phyloP scores from a whole-genome alignment of 352 stramenopile genomes.

The Phytophthora cryptogea region DNA sequence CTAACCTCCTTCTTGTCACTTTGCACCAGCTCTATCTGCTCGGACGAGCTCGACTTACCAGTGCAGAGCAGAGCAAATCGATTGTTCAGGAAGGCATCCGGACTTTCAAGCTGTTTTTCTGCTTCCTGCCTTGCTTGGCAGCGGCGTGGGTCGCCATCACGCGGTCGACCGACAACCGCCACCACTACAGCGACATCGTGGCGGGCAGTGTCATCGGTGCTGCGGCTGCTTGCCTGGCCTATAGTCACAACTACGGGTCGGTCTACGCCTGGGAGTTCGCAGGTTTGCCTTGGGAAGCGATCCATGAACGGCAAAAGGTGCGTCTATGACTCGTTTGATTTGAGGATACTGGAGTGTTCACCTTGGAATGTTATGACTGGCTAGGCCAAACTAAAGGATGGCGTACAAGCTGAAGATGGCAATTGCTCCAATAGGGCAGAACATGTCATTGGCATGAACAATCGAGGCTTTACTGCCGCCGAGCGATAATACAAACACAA shows the following conservation, averaged over 20 bases:
- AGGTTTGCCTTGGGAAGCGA: slow-evolving; percentile 48
- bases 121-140: slow-evolving; percentile 61
- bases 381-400: slow-evolving; percentile 24
- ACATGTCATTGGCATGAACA: slow-evolving; percentile 7
- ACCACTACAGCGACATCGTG: slow-evolving; percentile 79
- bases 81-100: slow-evolving; percentile 47
- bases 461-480: background rate
- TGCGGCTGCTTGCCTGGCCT: slow-evolving; percentile 40
- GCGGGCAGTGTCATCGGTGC: slow-evolving; percentile 56
- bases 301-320: slow-evolving; percentile 47
- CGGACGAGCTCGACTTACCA: slow-evolving; percentile 59
- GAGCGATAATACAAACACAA: slow-evolving; percentile 4
- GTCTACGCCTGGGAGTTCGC: slow-evolving; percentile 54
- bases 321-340: background rate
- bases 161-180: slow-evolving; percentile 76
- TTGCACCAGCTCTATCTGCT: slow-evolving; percentile 67
- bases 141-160: slow-evolving; percentile 73
- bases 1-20: slow-evolving; percentile 4
- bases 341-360: background rate
- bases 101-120: slow-evolving; percentile 70
- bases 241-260: slow-evolving; percentile 68
- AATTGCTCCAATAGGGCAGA: background rate
- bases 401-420: background rate
- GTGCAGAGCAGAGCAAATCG: slow-evolving; percentile 47
- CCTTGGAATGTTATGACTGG: background rate